phyloP scores from a whole-genome alignment of 257 asterid species.

The Fraxinus cuspidata region DNA sequence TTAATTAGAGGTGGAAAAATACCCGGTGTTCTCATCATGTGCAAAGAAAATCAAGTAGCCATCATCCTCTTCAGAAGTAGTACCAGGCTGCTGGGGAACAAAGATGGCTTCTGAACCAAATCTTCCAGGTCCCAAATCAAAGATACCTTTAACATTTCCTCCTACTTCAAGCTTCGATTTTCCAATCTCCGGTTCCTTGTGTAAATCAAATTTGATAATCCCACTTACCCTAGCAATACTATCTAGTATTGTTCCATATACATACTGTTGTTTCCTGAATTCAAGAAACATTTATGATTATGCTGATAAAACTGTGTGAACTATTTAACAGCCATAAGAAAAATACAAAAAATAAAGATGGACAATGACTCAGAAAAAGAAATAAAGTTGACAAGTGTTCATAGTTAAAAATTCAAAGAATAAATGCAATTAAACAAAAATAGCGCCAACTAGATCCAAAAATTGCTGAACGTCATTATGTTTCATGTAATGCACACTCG shows the following conservation, averaged over 20 bases:
- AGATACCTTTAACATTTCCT: slow-evolving; percentile 81
- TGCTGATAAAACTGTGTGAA: background rate
- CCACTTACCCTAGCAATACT: slow-evolving; percentile 88
- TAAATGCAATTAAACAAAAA: background rate
- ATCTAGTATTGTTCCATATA: slow-evolving; percentile 78
- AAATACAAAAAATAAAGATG: background rate
- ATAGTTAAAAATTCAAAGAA: no score
- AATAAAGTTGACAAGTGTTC: background rate
- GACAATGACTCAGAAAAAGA: background rate
- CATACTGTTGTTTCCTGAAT: slow-evolving; percentile 84
- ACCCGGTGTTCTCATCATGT: slow-evolving; percentile 90
- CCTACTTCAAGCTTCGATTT: slow-evolving; percentile 89
- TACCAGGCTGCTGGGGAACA: slow-evolving; percentile 74
- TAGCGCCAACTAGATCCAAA: background rate
- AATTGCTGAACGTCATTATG: background rate
- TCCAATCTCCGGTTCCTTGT: slow-evolving; percentile 70
- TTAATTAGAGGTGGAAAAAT: slow-evolving; percentile 26
- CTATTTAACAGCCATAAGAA: background rate
- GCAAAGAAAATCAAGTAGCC: slow-evolving; percentile 94
- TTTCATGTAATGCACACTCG: background rate
- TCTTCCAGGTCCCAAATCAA: slow-evolving; percentile 82
- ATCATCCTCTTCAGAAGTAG: slow-evolving; percentile 84
- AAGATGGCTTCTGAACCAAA: slow-evolving; percentile 96
- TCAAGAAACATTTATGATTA: slow-evolving; percentile 6
- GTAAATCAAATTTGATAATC: slow-evolving; percentile 83